Evolutionary conservation across 495 filamentous ascomycete genomes (phyloP).

Genomic region (Emericellopsis terricola): DNA sequence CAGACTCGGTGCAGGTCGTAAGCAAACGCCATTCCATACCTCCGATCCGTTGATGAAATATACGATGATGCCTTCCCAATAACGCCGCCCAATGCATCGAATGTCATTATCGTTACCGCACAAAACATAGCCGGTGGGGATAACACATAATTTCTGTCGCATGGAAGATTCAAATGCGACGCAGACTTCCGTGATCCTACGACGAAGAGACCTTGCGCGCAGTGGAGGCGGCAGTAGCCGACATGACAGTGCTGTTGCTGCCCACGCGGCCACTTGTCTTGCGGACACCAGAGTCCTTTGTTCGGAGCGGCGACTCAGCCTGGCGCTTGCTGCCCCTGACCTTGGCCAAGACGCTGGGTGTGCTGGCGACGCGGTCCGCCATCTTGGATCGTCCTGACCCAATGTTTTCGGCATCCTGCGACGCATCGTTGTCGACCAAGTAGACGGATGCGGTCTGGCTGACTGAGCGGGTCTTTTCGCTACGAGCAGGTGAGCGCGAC

Average conservation of each 20-base stretch:
- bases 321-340: slow-evolving; percentile 44
- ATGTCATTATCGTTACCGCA: no score
- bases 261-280: slow-evolving; percentile 92
- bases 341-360: slow-evolving; percentile 54
- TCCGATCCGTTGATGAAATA: no score
- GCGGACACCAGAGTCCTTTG: slow-evolving; percentile 48
- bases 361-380: slow-evolving; percentile 38
- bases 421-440: slow-evolving; percentile 35
- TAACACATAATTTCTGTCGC: no score
- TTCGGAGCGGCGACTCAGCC: slow-evolving; percentile 34
- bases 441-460: slow-evolving; percentile 42
- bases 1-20: no score
- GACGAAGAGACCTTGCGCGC: slow-evolving; percentile 21
- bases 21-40: no score
- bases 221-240: slow-evolving; percentile 11
- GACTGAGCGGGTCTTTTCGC: slow-evolving; percentile 24
- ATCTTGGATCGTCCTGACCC: slow-evolving; percentile 42
- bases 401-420: slow-evolving; percentile 35
- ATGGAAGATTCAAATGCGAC: no score
- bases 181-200: slow-evolving; percentile 5
- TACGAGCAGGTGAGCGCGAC: slow-evolving; percentile 19
- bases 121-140: no score
- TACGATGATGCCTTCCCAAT: no score
- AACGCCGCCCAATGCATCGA: no score
- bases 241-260: slow-evolving; percentile 35